These are phyloP conservation scores for Talaromyces funiculosus DNA, from an alignment of 2,329 filamentous ascomycete genomes.

Conservation along the genomic window DNA sequence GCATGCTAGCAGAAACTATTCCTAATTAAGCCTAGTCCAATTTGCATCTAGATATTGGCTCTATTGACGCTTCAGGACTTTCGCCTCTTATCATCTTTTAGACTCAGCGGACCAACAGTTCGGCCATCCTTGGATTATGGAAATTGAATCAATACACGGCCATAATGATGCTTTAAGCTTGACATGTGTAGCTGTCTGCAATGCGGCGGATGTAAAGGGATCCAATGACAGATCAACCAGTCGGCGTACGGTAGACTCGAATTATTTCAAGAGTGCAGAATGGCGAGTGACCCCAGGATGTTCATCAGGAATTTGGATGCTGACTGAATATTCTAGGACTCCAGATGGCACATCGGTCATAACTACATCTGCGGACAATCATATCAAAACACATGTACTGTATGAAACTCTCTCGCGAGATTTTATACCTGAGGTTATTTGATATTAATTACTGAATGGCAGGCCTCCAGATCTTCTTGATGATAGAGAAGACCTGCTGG, in stretches of 20 bases:
- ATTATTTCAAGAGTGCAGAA: conserved; percentile 43
- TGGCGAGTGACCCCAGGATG: conserved; percentile 29
- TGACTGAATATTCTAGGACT: conserved; percentile 31
- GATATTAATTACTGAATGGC: background rate
- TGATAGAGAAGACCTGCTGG: conserved; percentile 26
- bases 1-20: background rate
- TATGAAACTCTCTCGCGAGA: conserved; percentile 26
- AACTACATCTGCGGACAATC: conserved; percentile 48
- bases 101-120: background rate
- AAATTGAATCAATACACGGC: background rate
- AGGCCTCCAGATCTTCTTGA: conserved; percentile 48
- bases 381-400: conserved; percentile 51
- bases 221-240: too few relatives aligned
- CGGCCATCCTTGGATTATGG: background rate
- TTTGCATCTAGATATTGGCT: background rate
- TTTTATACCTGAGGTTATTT: background rate
- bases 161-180: background rate
- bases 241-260: conserved; percentile 16
- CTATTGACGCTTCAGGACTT: background rate
- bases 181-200: conserved; percentile 7
- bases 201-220: background rate
- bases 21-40: background rate
- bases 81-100: background rate
- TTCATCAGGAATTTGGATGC: background rate
- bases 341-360: conserved; percentile 55